Evolutionary conservation across 352 stramenopile genomes (phyloP), one percentile per base, ranked within the genome.

Genomic region (Paralagenidium karlingii): DNA sequence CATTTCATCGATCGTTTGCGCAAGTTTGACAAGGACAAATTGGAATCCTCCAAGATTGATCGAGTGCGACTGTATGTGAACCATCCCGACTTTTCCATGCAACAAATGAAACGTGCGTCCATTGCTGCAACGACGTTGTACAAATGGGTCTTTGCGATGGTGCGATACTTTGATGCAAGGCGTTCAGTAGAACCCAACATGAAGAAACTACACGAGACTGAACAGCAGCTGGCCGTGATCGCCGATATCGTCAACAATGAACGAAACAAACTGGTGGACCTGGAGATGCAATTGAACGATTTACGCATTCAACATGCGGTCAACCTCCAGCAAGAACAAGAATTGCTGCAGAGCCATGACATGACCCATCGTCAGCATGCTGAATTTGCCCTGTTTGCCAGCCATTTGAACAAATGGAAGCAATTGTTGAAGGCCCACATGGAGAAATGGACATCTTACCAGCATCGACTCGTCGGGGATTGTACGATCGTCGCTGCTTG

Each of bases 71-170:
- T 78, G 31, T 76, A 77, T 47, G 47, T 74, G 19, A 71, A 78
- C 32, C 71, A 85, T 26, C 71, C 71, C 0, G 68, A 82, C 24
- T 85, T 85, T 30, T 82, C 65, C 3, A 75, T 82, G 55, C 61
- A 82, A n/a, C 75, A 78, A 33, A 82, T 85, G 68, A 71, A 78
- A 29, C 56, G 66, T 12, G 68, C 71, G 1, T 85, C 71, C 1
- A 43, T 82, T 20, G 71, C 71, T 9, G 77, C 68, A 0, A 82
- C 71, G 28, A 82, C 71, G 15, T 42, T 85, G 8, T 82, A 61
- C 33, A 78, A 81, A 34, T 85, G 71, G 71, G 68, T 85, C 3
- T 49, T 85, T 11, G 61, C 71, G 1, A 53, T 85, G 3, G 64
- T 82, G 13, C 55, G 55, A 7, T 85, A 85, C 51, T 77, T 81